These are phyloP conservation scores for Chlorella ohadii DNA, from an alignment of 139 green algal genomes.

Conservation along the genomic window DNA sequence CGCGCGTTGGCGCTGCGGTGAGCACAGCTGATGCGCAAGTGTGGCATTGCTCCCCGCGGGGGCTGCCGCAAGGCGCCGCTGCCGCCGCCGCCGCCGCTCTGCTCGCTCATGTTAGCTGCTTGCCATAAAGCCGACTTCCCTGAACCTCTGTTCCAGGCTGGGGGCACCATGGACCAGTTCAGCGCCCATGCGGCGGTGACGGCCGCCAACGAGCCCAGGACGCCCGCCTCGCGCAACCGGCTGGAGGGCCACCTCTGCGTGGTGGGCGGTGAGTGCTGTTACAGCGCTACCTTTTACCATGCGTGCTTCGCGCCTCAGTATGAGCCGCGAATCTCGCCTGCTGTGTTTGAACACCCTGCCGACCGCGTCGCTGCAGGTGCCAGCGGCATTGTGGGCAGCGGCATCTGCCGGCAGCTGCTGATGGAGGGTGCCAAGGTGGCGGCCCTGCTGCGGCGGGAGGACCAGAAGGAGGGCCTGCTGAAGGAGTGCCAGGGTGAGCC, in stretches of 20 bases:
- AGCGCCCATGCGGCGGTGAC: not conserved
- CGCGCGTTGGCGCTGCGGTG: no score
- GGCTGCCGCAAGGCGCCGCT: no score
- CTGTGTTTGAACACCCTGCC: not conserved
- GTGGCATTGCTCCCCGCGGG: no score
- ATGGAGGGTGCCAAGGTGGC: slow-evolving; percentile 34
- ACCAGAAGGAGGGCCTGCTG: slow-evolving; percentile 23
- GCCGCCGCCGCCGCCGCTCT: no score
- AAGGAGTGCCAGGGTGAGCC: slow-evolving; percentile 22
- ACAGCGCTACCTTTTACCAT: not conserved
- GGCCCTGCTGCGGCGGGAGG: slow-evolving; percentile 19
- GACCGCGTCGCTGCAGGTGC: slow-evolving; percentile 3
- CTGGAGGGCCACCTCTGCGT: slow-evolving; percentile 16
- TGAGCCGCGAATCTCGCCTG: no score
- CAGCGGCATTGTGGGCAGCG: slow-evolving; percentile 40
- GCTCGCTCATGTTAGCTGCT: no score
- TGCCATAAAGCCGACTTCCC: no score
- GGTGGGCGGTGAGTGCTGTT: not conserved
- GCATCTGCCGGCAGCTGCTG: slow-evolving; percentile 32
- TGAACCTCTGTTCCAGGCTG: no score
- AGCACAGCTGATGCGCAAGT: no score
- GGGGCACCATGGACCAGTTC: not conserved
- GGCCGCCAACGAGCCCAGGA: not conserved
- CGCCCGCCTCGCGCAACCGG: not conserved
- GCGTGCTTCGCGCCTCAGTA: no score